A percentile compares a stretch with the other conserved stretches of the same genome.
Evolutionary conservation across 2,329 filamentous ascomycete species (phyloP).

Genomic region (Pseudogymnoascus sp.): DNA sequence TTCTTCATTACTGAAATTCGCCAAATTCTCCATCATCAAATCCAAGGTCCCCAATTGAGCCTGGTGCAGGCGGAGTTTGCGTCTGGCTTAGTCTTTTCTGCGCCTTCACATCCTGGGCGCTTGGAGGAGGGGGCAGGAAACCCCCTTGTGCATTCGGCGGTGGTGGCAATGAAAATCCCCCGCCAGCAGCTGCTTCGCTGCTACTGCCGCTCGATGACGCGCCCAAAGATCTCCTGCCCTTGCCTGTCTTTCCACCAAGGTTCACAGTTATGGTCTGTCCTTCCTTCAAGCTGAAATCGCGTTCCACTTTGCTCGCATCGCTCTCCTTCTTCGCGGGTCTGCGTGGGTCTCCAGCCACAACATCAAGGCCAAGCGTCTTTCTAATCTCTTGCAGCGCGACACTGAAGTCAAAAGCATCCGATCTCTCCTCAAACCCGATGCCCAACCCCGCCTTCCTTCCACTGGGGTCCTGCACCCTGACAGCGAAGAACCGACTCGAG

Average conservation of each 20-base stretch:
- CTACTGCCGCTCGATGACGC: constrained; percentile 17
- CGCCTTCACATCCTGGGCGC: constrained; percentile 51
- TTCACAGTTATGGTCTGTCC: constrained; percentile 84
- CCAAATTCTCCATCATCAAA: constrained; percentile 87
- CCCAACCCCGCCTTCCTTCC: constrained; percentile 73
- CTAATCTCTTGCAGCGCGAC: constrained; percentile 72
- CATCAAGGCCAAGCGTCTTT: constrained; percentile 57
- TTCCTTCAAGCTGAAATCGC: constrained; percentile 79
- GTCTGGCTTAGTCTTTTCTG: constrained; percentile 47
- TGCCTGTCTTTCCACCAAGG: constrained; percentile 48
- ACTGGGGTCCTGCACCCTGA: constrained; percentile 67
- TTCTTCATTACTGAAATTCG: constrained; percentile 49
- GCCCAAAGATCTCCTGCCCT: constrained; percentile 22
- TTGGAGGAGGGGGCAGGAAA: constrained; percentile 58
- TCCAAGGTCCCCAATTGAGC: constrained; percentile 53
- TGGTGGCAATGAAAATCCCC: constrained; percentile 66
- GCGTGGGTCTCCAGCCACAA: constrained; percentile 25
- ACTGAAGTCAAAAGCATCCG: constrained; percentile 78
- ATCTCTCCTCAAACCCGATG: constrained; percentile 79
- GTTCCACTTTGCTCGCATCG: constrained; percentile 43
- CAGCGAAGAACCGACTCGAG: constrained; percentile 74
- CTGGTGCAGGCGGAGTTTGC: constrained; percentile 37
- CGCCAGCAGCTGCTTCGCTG: constrained; percentile 33
- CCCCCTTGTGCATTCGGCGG: constrained; percentile 42
- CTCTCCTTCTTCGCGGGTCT: constrained; percentile 26